Evolutionary conservation across 257 asterid species (phyloP).

Genomic region (Craterostigma plantagineum): DNA sequence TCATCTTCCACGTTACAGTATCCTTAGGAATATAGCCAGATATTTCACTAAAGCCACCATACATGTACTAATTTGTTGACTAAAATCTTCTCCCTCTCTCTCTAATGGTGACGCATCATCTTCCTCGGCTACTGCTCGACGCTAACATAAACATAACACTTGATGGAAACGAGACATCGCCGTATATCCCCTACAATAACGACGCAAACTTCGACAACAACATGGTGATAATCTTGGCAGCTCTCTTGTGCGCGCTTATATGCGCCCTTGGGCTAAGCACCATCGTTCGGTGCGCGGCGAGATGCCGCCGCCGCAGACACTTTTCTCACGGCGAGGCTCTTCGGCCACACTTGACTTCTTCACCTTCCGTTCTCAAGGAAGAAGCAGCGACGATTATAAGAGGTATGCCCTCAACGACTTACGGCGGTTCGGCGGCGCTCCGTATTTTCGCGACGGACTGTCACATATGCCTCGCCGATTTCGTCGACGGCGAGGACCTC

Average conservation of each 20-base stretch:
- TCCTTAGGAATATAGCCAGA: slow-evolving; percentile 7
- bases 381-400: slow-evolving; percentile 16
- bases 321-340: slow-evolving; percentile 5
- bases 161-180: slow-evolving; percentile 8
- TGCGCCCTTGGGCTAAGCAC: slow-evolving; percentile 47
- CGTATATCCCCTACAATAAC: slow-evolving; percentile 4
- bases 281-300: slow-evolving; percentile 29
- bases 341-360: slow-evolving; percentile 6
- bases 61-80: too few species aligned
- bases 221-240: slow-evolving; percentile 51
- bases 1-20: slow-evolving; percentile 1
- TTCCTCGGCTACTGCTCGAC: slow-evolving; percentile 13
- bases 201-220: slow-evolving; percentile 35
- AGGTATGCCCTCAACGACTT: slow-evolving; percentile 40
- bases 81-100: too few species aligned
- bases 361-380: neutral
- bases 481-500: slow-evolving; percentile 37
- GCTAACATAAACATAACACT: slow-evolving; percentile 6
- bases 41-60: neutral
- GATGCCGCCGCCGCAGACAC: slow-evolving; percentile 14
- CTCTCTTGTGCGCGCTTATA: slow-evolving; percentile 40
- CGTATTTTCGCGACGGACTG: slow-evolving; percentile 22
- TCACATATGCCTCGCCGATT: slow-evolving; percentile 54
- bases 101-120: neutral
- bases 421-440: slow-evolving; percentile 12